Evolutionary conservation across 768 basidiomycete genomes (phyloP), one percentile per base, ranked within the genome.

Genomic region (Tubosaeta sp.): DNA sequence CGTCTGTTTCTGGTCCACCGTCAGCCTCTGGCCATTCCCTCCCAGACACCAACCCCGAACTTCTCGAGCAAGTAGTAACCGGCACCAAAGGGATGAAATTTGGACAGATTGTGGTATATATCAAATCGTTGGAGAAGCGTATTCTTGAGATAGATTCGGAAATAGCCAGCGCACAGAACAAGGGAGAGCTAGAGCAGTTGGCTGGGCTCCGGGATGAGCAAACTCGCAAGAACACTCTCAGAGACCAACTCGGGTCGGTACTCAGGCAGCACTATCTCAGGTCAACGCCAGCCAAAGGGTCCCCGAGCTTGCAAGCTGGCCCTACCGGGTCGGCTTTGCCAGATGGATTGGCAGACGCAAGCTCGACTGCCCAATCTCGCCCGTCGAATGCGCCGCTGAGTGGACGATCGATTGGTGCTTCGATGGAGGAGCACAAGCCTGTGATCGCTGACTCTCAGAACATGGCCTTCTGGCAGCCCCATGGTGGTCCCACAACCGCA

Each of bases 401-500:
- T 11, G 59, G 59, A 42, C 59, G 37, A 22, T 34, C 48, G 27
- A 16, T 25, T 4, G 54, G 46, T 29, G 19, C 50, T 3, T 22
- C 33, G 10, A 35, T n/a, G 7, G 64, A 65, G 14, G 68, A 68
- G 22, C 58, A 54, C 12, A 68, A 63, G 46, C 34, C 47, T 2
- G 9, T 12, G 1, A 19, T 54, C 17, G 17, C 61, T 32, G 69
- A 68, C 32, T 57, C 60, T 6, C 70, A 70, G 31, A 48, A 58
- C 29, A 16, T 66, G 39, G 26, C 61, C 11, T 59, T 71, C 42
- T 66, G 63, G 65, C 67, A 65, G 31, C 22, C 22, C 3, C 22
- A 22, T 22, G 22, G 22, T 3, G 22, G 22, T 22, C 22, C 22
- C 22, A 22, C 3, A 22, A 53, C 65, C 31, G 25, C 46, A 6